Evolutionary conservation across 2,329 filamentous ascomycete genomes (phyloP), one percentile per base, ranked within the genome.

Genomic region (Rhynchosporium graminicola): DNA sequence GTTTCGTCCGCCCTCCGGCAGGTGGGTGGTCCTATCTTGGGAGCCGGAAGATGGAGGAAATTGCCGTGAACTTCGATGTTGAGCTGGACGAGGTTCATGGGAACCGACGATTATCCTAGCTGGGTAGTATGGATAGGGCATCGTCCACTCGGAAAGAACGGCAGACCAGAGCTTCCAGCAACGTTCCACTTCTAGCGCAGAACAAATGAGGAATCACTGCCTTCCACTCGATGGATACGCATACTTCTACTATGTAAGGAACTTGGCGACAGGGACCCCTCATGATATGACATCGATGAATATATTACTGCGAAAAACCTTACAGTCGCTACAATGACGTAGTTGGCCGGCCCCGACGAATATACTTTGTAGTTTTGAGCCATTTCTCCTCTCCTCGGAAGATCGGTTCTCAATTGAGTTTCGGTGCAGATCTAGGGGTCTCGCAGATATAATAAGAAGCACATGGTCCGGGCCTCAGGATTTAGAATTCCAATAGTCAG

Each of bases 321-420:
- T 20, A 33, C 7, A 54, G 40, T 54, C 36, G 51, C 51, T 54
- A n/a, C 51, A 40, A 54, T 54, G 51, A 54, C 51, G 51, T 54
- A 54, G 50, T 5, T 20, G 50, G 38, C 31, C 31, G 20, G 33
- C 40, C 36, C 20, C 50, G n/a, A 54, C 7, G 9, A 47, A 40
- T 40, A 40, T 40, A 54, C 12, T 42, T 28, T 40, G 26, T 40
- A 54, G 7, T 42, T 28, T 28, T 54, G 9, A 5, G n/a, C 43
- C 3, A 8, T 13, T 12, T 43, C 40, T 43, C 4, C 43, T 20
- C 43, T 15, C 15, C 8, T 54, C n/a, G 33, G 51, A 42, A 9
- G 51, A 54, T 54, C 51, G 12, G 20, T 36, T 10, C 51, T 54
- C 51, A 54, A 54, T 54, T 54, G 51, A 54, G 51, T 54, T 54